phyloP scores from a whole-genome alignment of 2,329 filamentous ascomycete species.

The Lecanicillium sp. region DNA sequence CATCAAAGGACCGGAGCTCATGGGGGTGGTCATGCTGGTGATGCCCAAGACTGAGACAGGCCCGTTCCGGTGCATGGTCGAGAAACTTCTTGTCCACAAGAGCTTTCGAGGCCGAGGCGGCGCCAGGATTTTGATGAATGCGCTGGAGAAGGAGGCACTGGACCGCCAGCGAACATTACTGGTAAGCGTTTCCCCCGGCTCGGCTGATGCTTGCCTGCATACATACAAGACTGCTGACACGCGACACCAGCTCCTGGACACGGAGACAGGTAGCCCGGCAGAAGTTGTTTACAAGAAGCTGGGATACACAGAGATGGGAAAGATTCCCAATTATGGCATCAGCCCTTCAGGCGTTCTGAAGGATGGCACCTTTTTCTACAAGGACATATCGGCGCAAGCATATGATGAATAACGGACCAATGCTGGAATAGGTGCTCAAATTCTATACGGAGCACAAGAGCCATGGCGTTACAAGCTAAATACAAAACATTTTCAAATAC shows the following conservation, averaged over 20 bases:
- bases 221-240: neutral
- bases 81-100: slow-evolving; percentile 53
- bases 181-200: slow-evolving; percentile 32
- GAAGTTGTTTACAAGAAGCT: slow-evolving; percentile 49
- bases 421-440: neutral
- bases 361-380: slow-evolving; percentile 54
- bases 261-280: slow-evolving; percentile 45
- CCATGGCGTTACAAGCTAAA: no score
- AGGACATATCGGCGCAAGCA: slow-evolving; percentile 36
- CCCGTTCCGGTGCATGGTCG: slow-evolving; percentile 46
- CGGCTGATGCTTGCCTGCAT: neutral
- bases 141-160: slow-evolving; percentile 50
- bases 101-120: slow-evolving; percentile 45
- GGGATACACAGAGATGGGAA: slow-evolving; percentile 51
- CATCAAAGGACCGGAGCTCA: slow-evolving; percentile 39
- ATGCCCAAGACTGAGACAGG: slow-evolving; percentile 50
- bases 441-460: no score
- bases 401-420: neutral
- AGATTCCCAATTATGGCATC: slow-evolving; percentile 47
- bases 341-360: slow-evolving; percentile 43
- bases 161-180: slow-evolving; percentile 44
- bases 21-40: slow-evolving; percentile 51
- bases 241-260: slow-evolving; percentile 41
- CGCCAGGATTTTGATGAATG: slow-evolving; percentile 44
- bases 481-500: no score